Base-by-base conservation (phyloP, 2,329 filamentous ascomycete species). In the Aplosporella prunicola region DNA sequence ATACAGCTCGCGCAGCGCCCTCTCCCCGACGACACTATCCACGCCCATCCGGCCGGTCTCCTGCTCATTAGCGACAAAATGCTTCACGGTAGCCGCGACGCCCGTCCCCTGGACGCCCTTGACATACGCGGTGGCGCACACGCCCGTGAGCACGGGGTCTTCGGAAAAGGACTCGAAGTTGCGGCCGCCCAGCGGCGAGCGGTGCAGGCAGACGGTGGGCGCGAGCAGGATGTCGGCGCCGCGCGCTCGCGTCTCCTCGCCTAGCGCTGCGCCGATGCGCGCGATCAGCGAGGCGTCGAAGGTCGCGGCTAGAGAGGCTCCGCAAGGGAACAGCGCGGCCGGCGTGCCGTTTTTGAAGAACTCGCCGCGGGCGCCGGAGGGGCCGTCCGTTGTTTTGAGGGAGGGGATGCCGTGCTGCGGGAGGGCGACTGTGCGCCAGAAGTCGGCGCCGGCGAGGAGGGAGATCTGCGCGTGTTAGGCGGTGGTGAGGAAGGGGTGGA, bases 151-250 rank as follows among this genome's bases (percentile, higher is more conserved):
- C 8, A 80, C 71, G 0, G 84, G 84, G 47, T 91, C 85, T 56
- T 91, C 85, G 0, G 82, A 86, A 56, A 87, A 91, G 0, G 83
- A 87, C 59, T 93, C 85, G 47, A 91, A 93, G 45, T 87, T 87
- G 42, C 85, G 72, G 13, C 85, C 85, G n/a, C 84, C 84, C 0
- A 91, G 68, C 0, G 85, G 85, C 33, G 82, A 82, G 11, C 85
- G 74, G 51, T 91, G 84, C 67, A 86, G 80, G 62, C 84, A 87
- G 22, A 87, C 78, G 1, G 83, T 88, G 2, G 82, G 83, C 0
- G 79, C 83, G 7, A 89, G 69, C 4, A 88, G 66, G 22, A 88
- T 72, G 42, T 86, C 72, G 18, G 81, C 79, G 5, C 81, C 82
- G 51, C 83, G 78, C 13, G 82, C 80, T 49, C 77, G 81, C 16